Percentiles rank a stretch among this genome's conserved stretches.
phyloP scores from a whole-genome alignment of 306 rosid species.

The Rosa persica region DNA sequence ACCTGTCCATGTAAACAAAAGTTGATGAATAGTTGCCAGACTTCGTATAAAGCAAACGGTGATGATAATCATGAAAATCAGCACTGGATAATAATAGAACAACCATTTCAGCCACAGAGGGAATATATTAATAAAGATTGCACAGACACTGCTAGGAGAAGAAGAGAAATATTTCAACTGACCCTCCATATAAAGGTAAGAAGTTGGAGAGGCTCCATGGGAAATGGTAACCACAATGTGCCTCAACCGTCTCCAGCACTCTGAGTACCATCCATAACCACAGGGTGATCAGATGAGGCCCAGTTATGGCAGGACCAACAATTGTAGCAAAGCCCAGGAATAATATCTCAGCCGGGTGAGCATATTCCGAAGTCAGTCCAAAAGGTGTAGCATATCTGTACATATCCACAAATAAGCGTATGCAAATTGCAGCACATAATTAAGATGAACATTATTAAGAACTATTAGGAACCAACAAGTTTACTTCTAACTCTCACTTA shows the following conservation, averaged over 20 bases:
- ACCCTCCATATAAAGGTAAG: slow-evolving; percentile 94
- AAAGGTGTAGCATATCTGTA: slow-evolving; percentile 93
- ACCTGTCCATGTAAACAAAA: slow-evolving; percentile 93
- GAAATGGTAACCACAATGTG: slow-evolving; percentile 92
- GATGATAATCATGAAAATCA: slow-evolving; percentile 97
- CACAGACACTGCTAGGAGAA: slow-evolving; percentile 7
- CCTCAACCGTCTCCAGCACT: slow-evolving; percentile 96
- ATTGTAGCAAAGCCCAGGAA: slow-evolving; percentile 97
- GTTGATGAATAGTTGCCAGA: slow-evolving; percentile 99
- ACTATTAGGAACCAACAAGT: not conserved
- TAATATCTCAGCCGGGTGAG: slow-evolving; percentile 96
- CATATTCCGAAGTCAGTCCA: slow-evolving; percentile 95
- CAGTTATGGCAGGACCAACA: slow-evolving; percentile 93
- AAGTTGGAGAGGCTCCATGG: slow-evolving; percentile 94
- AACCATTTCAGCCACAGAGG: slow-evolving; percentile 29
- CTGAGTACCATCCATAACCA: slow-evolving; percentile 97
- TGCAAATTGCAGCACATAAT: slow-evolving; percentile 17
- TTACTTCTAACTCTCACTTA: slow-evolving; percentile 44
- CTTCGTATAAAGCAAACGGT: slow-evolving; percentile 88
- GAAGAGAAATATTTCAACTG: slow-evolving; percentile 30
- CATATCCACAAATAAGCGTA: slow-evolving; percentile 21
- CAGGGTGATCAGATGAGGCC: slow-evolving; percentile 87
- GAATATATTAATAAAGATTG: slow-evolving; percentile 10
- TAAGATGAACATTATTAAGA: slow-evolving; percentile 23
- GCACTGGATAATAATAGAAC: slow-evolving; percentile 49